A percentile compares a stretch with the other conserved stretches of the same genome.
phyloP scores from a whole-genome alignment of 169 alveolate genomes.

The Cryptosporidium baileyi region DNA sequence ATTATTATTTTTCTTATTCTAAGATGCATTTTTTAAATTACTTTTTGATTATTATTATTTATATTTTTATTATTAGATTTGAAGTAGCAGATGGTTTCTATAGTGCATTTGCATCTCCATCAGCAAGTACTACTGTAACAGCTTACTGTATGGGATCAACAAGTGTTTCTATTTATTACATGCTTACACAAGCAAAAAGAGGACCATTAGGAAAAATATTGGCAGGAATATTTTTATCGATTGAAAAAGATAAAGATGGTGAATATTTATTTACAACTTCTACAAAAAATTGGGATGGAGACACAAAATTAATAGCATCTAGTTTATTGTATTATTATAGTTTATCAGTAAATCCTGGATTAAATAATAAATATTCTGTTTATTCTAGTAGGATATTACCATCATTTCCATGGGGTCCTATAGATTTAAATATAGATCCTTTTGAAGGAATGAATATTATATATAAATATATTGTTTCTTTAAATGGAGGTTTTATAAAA shows the following conservation, averaged over 20 bases:
- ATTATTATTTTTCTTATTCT: too few relatives aligned
- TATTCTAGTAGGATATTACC: conserved; percentile 8
- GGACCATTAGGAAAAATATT: conserved; percentile 32
- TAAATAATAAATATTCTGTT: conserved; percentile 16
- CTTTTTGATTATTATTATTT: too few relatives aligned
- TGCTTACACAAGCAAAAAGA: conserved; percentile 46
- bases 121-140: conserved; percentile 40
- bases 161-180: conserved; percentile 27
- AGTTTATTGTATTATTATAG: conserved; percentile 46
- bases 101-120: conserved; percentile 69
- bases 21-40: background rate
- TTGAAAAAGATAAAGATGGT: conserved; percentile 31
- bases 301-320: conserved; percentile 44
- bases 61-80: background rate
- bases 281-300: conserved; percentile 60
- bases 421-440: conserved; percentile 15
- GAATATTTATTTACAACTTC: conserved; percentile 4
- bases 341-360: conserved; percentile 12
- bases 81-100: background rate
- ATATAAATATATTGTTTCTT: conserved; percentile 15
- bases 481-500: conserved; percentile 17
- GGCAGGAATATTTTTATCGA: conserved; percentile 36
- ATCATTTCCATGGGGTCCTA: conserved; percentile 34
- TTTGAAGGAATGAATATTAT: conserved; percentile 3
- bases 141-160: conserved; percentile 27